phyloP scores from a whole-genome alignment of 169 alveolate species.

The Cryptosporidium sp. region DNA sequence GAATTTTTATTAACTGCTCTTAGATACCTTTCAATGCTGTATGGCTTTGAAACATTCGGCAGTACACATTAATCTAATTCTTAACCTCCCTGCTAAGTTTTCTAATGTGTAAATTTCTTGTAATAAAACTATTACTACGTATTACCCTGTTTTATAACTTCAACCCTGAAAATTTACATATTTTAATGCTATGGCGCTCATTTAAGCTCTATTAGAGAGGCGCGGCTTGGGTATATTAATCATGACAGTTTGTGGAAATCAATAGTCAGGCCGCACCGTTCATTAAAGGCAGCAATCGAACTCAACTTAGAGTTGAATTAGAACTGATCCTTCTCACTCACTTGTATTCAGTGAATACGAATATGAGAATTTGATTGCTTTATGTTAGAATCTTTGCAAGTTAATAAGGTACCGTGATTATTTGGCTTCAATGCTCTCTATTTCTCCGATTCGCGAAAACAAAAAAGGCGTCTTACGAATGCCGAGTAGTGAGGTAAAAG shows the following conservation, averaged over 20 bases:
- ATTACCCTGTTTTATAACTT: too few relatives aligned
- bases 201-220: not conserved
- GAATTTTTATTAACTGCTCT: not conserved
- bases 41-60: not conserved
- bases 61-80: not conserved
- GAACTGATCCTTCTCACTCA: not conserved
- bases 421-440: constrained; percentile 18
- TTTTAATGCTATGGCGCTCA: not conserved
- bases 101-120: not conserved
- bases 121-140: too few relatives aligned
- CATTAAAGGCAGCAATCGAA: not conserved
- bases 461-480: constrained; percentile 59
- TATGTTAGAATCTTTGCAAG: not conserved
- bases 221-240: not conserved
- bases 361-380: not conserved
- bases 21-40: not conserved
- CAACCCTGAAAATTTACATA: too few relatives aligned
- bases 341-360: not conserved
- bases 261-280: constrained; percentile 9
- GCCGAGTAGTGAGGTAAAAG: not conserved
- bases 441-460: not conserved
- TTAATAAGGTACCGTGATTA: constrained; percentile 5
- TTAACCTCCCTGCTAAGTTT: not conserved
- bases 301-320: not conserved
- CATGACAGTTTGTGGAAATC: not conserved